Evolutionary conservation across 768 basidiomycete species (phyloP), one percentile per base, ranked within the genome.

Genomic region (Pleurotus ostreatus): DNA sequence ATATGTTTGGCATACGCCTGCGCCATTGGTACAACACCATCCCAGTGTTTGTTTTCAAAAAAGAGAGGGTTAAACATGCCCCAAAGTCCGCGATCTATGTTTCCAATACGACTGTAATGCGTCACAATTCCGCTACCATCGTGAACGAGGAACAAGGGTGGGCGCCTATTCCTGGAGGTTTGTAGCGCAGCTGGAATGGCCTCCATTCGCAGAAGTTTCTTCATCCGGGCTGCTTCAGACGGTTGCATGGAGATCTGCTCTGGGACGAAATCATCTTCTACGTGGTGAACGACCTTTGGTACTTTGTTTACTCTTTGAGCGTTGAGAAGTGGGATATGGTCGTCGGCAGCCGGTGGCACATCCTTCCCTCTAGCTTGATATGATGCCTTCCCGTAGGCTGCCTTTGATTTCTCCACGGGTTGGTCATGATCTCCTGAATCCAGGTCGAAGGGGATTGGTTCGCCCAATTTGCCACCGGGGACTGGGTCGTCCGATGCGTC

Each of bases 61-160:
- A 89, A 79, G 8, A 68, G 69, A 0, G 84, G 84, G 59, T 89
- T 84, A 37, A 73, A 69, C 44, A 91, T 77, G 0, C 76, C 85
- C 81, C 82, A 89, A 2, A 89, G 74, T 16, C 72, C 63, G 45
- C 88, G 75, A 7, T 73, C 70, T 2, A 89, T 61, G 7, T 73
- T 62, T 5, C 68, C 61, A 5, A 88, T 66, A 8, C 74, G 75
- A 34, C 77, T 66, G 55, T 81, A 81, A 52, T 83, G 80, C 34
- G 71, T 71, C 15, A 78, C 69, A 11, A 86, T 65, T 0, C 89
- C 89, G 59, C 84, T 86, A 4, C 89, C 89, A 59, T 90, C 89
- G 61, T 91, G 88, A 8, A 91, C 73, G 20, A 91, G 75, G 55
- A 88, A 78, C 3, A 91, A 72, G 1, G 82, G 86, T 0, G 66